Conservation (phyloP, 768 basidiomycete species). For the Boletus tomentosulus region DNA sequence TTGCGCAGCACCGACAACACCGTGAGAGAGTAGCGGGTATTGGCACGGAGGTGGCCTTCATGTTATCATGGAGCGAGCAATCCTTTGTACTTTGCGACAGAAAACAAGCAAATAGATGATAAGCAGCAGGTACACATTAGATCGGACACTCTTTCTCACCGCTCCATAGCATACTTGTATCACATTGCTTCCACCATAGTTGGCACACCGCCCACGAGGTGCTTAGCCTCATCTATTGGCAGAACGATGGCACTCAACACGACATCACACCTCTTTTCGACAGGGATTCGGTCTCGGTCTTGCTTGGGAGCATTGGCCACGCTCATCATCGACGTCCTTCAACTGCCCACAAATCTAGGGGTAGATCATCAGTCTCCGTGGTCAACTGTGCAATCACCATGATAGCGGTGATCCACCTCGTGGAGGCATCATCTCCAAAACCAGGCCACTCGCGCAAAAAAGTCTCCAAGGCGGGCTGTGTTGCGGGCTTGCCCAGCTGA, state of each 20-base stretch:
- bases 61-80: too few relatives aligned
- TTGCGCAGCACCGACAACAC: too few relatives aligned
- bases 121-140: too few relatives aligned
- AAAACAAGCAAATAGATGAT: too few relatives aligned
- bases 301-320: slow-evolving; percentile 30
- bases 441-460: slow-evolving; percentile 34
- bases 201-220: too few relatives aligned
- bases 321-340: slow-evolving; percentile 56
- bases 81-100: too few relatives aligned
- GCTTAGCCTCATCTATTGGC: too few relatives aligned
- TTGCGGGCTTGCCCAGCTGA: slow-evolving; percentile 37
- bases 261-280: slow-evolving; percentile 24
- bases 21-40: too few relatives aligned
- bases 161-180: too few relatives aligned
- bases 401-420: slow-evolving; percentile 60
- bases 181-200: too few relatives aligned
- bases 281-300: slow-evolving; percentile 48
- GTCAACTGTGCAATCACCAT: slow-evolving; percentile 53
- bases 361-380: not conserved
- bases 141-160: too few relatives aligned
- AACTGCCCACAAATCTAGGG: slow-evolving; percentile 66
- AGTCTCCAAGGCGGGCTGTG: slow-evolving; percentile 42
- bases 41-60: too few relatives aligned
- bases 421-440: slow-evolving; percentile 38
- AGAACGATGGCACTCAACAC: not conserved